Evolutionary conservation across 176 grass and related monocot genomes (phyloP).

Genomic region (Triticum dicoccoides): DNA sequence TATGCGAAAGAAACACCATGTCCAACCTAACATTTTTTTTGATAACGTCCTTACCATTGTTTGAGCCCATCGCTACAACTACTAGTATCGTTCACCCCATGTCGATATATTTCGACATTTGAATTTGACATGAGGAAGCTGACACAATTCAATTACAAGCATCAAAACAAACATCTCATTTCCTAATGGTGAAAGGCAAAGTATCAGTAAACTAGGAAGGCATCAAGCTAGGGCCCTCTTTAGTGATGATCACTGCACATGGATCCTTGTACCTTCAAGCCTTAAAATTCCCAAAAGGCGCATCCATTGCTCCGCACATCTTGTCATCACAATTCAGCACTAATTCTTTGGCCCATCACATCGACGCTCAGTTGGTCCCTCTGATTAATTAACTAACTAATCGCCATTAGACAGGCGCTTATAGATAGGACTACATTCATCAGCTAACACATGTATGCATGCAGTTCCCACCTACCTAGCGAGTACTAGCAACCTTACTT

Average conservation of each 20-base stretch:
- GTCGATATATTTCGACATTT: no score
- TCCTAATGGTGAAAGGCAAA: background rate
- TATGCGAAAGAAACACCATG: no score
- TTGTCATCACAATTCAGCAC: background rate
- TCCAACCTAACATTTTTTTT: no score
- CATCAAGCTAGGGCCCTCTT: background rate
- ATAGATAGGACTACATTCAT: conserved; percentile 6
- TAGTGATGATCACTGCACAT: conserved; percentile 52
- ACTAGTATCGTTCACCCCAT: no score
- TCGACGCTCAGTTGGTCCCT: background rate
- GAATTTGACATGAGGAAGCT: no score
- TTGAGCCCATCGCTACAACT: no score
- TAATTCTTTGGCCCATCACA: conserved; percentile 36
- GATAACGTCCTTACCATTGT: no score
- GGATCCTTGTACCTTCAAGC: conserved; percentile 39
- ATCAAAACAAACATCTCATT: no score
- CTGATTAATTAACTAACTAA: background rate
- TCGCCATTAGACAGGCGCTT: conserved; percentile 2
- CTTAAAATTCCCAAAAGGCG: conserved; percentile 40
- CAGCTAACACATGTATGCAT: background rate
- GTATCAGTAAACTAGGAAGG: background rate
- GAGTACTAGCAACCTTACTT: background rate
- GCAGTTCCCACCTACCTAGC: background rate
- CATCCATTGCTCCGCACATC: background rate
- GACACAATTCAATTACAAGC: no score